Base-by-base conservation (phyloP, 768 basidiomycete genomes). In the Lactarius evosmus region DNA sequence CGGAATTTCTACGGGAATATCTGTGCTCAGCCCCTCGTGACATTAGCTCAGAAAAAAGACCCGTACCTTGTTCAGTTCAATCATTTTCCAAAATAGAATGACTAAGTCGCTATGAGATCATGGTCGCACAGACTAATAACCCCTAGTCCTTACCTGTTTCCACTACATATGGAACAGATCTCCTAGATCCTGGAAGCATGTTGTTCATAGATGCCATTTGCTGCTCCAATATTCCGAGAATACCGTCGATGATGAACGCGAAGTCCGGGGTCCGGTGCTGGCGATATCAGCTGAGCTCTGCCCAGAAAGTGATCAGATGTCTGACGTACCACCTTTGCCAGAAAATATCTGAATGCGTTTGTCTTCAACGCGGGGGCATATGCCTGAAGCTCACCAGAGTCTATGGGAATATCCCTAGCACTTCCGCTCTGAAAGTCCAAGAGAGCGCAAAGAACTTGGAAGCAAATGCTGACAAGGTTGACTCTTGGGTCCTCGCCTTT, bases 211-310 rank as follows among this genome's bases (percentile, higher is more conserved):
- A 83, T 1, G 84, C 83, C 73, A 88, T 85, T 69, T 94, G 89
- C 68, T 93, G 88, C 67, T 88, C 83, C 67, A 92, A 72, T 34
- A 89, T 84, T 14, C 77, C 80, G 30, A 79, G 73, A 34, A 94
- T 78, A 6, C 96, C 95, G 34, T 85, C 80, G 22, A 93, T 70
- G 55, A 98, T 80, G 74, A 95, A 96, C 29, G 84, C 77, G 70
- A 97, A 93, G 74, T 99, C 97, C 75, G 89, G 86, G 2, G 84
- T 83, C 16, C 96, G 88, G 76, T 99, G 96, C 90, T 96, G 53
- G 8, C 66, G 25, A 50, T 29, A 56, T 38, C 34, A 29, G 36
- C 55, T 54, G 34, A 58, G 51, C 16, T 40, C 17, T 11, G 32
- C 46, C 49, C 50, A 32, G 16, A 17, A 11, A 49, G 4, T 27